A percentile compares a stretch with the other conserved stretches of the same genome.
Conservation (phyloP, 2,329 filamentous ascomycete species). For the Akanthomyces lecanii region DNA sequence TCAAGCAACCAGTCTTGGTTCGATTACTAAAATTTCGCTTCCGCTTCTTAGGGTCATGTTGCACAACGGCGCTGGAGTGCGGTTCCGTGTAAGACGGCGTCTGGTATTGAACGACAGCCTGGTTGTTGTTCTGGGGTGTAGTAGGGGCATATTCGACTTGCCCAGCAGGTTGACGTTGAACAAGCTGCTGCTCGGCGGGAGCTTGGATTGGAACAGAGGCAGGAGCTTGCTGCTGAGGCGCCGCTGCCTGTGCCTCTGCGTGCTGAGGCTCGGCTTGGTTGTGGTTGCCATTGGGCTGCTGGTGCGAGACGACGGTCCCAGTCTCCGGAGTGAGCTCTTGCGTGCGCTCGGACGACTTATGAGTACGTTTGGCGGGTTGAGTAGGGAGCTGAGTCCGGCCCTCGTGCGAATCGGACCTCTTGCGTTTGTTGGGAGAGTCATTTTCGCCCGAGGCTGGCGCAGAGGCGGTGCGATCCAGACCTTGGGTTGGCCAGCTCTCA, state of each 20-base stretch:
- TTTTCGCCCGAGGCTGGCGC: constrained; percentile 38
- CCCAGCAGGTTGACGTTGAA: constrained; percentile 43
- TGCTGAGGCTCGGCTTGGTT: constrained; percentile 43
- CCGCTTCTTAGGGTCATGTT: constrained; percentile 62
- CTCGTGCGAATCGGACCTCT: constrained; percentile 63
- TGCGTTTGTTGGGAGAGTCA: constrained; percentile 59
- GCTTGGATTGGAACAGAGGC: constrained; percentile 28
- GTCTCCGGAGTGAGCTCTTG: constrained; percentile 32
- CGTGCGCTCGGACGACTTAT: constrained; percentile 20
- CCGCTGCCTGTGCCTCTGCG: constrained; percentile 39
- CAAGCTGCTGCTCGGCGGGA: constrained; percentile 20
- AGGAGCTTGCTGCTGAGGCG: constrained; percentile 34
- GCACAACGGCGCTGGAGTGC: constrained; percentile 45
- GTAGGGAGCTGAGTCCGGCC: constrained; percentile 31
- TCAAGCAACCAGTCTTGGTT: constrained; percentile 93
- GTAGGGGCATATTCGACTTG: constrained; percentile 41
- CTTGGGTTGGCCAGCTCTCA: constrained; percentile 40
- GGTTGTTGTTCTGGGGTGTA: constrained; percentile 44
- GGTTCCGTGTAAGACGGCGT: constrained; percentile 43
- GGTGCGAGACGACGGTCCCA: constrained; percentile 37
- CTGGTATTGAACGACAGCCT: constrained; percentile 34
- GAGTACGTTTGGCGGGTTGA: constrained; percentile 29
- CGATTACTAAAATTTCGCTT: constrained; percentile 88
- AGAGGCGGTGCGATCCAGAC: constrained; percentile 39
- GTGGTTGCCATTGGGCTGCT: constrained; percentile 37